Evolutionary conservation across 176 grass and related monocot species (phyloP).

Genomic region (Zizania latifolia): DNA sequence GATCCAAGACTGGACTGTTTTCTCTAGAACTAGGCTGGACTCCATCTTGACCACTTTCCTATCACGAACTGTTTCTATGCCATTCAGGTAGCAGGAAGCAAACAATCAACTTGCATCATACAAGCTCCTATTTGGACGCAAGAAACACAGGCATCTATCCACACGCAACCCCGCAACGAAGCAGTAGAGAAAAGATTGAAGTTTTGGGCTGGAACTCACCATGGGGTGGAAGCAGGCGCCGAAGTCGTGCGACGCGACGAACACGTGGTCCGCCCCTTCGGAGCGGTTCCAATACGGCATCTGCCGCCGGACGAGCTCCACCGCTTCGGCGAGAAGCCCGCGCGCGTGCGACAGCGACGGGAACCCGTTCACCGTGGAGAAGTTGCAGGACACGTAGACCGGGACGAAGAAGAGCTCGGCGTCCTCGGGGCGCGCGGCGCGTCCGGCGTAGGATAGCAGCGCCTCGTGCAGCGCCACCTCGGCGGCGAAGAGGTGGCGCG

Average conservation of each 20-base stretch:
- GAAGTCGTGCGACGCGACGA: slow-evolving; percentile 87
- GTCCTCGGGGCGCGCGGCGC: slow-evolving; percentile 40
- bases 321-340: slow-evolving; percentile 49
- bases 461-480: slow-evolving; percentile 89
- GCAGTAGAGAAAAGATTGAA: not conserved
- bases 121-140: slow-evolving; percentile 21
- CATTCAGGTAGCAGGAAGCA: not conserved
- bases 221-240: slow-evolving; percentile 95
- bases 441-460: slow-evolving; percentile 37
- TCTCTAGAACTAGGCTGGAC: not conserved
- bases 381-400: slow-evolving; percentile 95
- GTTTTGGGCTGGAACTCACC: slow-evolving; percentile 22
- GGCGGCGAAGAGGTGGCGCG: slow-evolving; percentile 74
- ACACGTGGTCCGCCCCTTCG: slow-evolving; percentile 70
- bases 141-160: slow-evolving; percentile 3
- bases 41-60: not conserved
- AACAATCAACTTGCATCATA: not conserved
- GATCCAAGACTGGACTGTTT: not conserved
- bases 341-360: slow-evolving; percentile 73
- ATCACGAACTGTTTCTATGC: not conserved
- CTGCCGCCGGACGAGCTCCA: slow-evolving; percentile 35
- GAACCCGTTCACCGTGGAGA: slow-evolving; percentile 73
- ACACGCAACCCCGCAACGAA: too few relatives aligned
- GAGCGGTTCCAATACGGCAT: slow-evolving; percentile 86
- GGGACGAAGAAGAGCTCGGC: slow-evolving; percentile 84